Evolutionary conservation across 176 grass and related monocot genomes (phyloP), one percentile per base, ranked within the genome.

Genomic region (Lolium perenne): DNA sequence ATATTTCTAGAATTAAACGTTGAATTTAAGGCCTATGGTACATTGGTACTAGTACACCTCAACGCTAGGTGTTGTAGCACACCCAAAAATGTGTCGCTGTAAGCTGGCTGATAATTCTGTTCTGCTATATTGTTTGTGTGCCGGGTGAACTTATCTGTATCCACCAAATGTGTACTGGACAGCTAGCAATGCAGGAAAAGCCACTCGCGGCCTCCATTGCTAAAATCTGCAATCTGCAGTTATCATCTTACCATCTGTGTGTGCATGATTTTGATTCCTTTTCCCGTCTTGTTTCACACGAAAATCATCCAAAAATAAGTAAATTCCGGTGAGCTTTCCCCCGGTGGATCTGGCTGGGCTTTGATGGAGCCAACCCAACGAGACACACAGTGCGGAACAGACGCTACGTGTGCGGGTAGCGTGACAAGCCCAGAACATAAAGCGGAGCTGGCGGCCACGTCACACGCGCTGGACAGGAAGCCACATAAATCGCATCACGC

Each of bases 311-410:
- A 57, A 57, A 57, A 57, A 43, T 7, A 43, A 55, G 0, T 17
- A 57, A 59, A 59, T 3, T 5, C 7, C 18, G 20, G 56, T n/a
- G 56, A 55, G 38, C 18, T 12, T 21, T 55, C 6, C 18, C 61
- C 79, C 61, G 79, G 79, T 14, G 25, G 26, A 26, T 38, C 25
- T 53, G 17, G 79, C 25, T 53, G 17, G 79, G 79, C 47, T 69
- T 82, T 69, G 62, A 69, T 20, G 6, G 10, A 41, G 64, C 64
- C 14, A 66, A 66, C 63, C 63, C 63, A 38, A 0, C n/a, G 57
- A 60, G n/a, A 60, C 22, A 26, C 10, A 13, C 7, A 10, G 57
- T 22, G 59, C 22, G 22, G 1, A 62, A 25, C n/a, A 25, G 1
- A 67, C 64, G 15, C 15, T 68, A 40, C 32, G 64, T 15, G 29